Evolutionary conservation across 1,284 basidiomycete genomes (phyloP), one percentile per base, ranked within the genome.

Genomic region (Stygiomarasmius scandens): DNA sequence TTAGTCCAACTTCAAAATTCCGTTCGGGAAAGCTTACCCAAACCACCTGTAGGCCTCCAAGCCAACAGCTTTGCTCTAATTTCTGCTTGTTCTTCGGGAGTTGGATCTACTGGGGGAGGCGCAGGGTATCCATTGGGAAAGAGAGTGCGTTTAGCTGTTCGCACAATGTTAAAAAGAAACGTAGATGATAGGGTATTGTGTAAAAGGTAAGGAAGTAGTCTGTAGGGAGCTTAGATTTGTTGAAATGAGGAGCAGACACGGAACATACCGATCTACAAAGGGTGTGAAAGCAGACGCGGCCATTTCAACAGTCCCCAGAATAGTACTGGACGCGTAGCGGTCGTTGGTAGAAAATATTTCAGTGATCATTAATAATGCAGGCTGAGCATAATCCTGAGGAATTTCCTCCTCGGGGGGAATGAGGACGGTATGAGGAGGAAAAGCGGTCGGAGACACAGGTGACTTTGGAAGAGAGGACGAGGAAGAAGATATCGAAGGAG

Each of bases 61-160:
- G 72, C 68, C 24, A 83, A 67, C 14, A 90, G 69, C 52, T 74
- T 72, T n/a, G 80, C 77, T 22, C 82, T 80, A 55, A 90, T 75
- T 36, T 74, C 75, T 2, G 74, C 72, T 67, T 92, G 89, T 68
- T 92, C 89, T 64, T 90, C 89, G 0, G 74, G 73, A 0, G 84
- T 84, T 23, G 92, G 92, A 52, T 90, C 87, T 2, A 78, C 73
- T 4, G 86, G 83, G 1, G 84, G 69, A 0, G 84, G 82, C 0
- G 81, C 86, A 1, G 91, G 90, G 72, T 90, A 91, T 20, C 92
- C 92, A 58, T 88, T 86, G 3, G 93, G 92, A 66, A 93, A 94
- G 38, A 95, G 76, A 2, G 84, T 79, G 22, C 78, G 77, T 63
- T 90, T 90, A 6, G 82, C 75, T 8, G 75, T 67, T 48, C 81